Evolutionary conservation across 345 rosid species (phyloP).

Genomic region (Mercurialis annua): DNA sequence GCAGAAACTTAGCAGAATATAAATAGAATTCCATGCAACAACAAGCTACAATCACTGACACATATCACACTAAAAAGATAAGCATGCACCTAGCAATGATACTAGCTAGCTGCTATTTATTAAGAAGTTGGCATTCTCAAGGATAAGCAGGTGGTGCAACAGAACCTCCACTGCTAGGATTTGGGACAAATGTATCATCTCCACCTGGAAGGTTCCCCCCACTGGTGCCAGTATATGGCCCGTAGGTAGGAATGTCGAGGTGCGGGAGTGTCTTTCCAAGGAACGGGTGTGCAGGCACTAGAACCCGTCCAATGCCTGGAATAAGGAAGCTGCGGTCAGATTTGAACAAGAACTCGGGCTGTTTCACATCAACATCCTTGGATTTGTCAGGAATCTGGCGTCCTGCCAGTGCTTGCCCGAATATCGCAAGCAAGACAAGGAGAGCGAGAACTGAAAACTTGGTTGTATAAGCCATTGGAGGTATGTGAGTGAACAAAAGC

Average conservation of each 20-base stretch:
- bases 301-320: conserved; percentile 64
- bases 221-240: conserved; percentile 35
- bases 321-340: conserved; percentile 42
- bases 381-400: conserved; percentile 37
- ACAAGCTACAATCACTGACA: background rate
- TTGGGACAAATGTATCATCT: conserved; percentile 57
- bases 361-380: conserved; percentile 44
- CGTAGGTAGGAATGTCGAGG: conserved; percentile 27
- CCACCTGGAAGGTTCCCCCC: conserved; percentile 46
- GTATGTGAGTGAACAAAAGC: background rate
- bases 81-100: conserved; percentile 5
- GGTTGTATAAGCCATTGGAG: conserved; percentile 35
- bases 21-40: background rate
- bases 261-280: background rate
- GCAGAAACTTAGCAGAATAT: background rate
- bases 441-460: conserved; percentile 22
- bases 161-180: conserved; percentile 36
- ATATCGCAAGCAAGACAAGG: conserved; percentile 33
- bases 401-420: conserved; percentile 40
- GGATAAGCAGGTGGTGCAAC: conserved; percentile 36
- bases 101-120: conserved; percentile 13
- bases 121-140: conserved; percentile 22
- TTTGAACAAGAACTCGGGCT: conserved; percentile 48
- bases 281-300: conserved; percentile 36
- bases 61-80: background rate